phyloP scores from a whole-genome alignment of 1,284 basidiomycete species.

The Serendipita sp. region DNA sequence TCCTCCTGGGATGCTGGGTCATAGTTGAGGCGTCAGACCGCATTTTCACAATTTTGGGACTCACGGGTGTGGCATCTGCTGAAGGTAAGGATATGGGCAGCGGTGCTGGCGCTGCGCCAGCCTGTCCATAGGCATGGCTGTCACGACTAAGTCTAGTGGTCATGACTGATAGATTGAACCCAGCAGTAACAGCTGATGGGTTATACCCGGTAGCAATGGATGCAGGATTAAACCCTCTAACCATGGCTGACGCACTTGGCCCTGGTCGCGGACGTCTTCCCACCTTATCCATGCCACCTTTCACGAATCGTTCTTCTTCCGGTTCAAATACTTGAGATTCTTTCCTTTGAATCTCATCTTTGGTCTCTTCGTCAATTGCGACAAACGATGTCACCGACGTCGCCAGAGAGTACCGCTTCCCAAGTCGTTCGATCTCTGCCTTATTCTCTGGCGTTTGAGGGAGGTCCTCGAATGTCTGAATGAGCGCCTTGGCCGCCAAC shows the following conservation, averaged over 20 bases:
- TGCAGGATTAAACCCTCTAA: background rate
- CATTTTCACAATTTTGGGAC: too few relatives aligned
- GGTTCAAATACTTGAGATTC: background rate
- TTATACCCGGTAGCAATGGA: background rate
- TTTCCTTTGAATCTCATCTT: background rate
- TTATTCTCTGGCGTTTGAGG: background rate
- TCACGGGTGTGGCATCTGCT: too few relatives aligned
- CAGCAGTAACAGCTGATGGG: background rate
- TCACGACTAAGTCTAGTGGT: too few relatives aligned
- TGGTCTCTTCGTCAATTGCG: constrained; percentile 8
- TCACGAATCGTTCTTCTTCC: background rate
- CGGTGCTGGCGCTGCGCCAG: too few relatives aligned
- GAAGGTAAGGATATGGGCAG: too few relatives aligned
- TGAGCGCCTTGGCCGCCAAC: constrained; percentile 11
- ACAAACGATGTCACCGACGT: constrained; percentile 11
- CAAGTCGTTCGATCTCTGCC: constrained; percentile 10
- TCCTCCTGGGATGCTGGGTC: too few relatives aligned
- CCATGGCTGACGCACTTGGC: background rate
- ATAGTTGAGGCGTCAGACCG: too few relatives aligned
- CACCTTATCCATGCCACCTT: background rate
- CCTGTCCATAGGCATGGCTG: too few relatives aligned
- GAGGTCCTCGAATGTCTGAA: constrained; percentile 8
- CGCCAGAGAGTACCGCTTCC: constrained; percentile 7
- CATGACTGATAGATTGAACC: too few relatives aligned
- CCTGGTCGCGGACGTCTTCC: background rate